phyloP scores from a whole-genome alignment of 2,329 filamentous ascomycete species.

The Colletotrichum endophyticum region DNA sequence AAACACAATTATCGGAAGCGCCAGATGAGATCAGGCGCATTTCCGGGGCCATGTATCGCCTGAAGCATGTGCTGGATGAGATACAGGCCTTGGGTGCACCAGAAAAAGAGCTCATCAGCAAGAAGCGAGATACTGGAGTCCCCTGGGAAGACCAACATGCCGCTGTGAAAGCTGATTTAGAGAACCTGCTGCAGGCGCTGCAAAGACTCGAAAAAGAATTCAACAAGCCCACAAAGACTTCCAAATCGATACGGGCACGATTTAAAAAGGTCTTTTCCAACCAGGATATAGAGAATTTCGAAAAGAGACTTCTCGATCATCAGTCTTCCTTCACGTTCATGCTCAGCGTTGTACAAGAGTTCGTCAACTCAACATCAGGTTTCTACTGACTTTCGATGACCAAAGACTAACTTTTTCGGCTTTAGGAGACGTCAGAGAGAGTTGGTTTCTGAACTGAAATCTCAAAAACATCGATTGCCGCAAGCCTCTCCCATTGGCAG shows the following conservation, averaged over 20 bases:
- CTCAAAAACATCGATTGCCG: neutral
- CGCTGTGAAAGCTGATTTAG: neutral
- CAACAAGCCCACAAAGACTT: neutral
- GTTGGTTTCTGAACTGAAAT: neutral
- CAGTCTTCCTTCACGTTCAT: neutral
- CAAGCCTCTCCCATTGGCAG: neutral
- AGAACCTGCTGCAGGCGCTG: neutral
- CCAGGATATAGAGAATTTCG: neutral
- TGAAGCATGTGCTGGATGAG: neutral
- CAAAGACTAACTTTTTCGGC: rapidly evolving
- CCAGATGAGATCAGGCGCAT: neutral
- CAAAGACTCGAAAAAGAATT: neutral
- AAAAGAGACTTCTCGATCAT: neutral
- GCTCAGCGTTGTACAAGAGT: neutral
- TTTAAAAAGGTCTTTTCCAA: neutral
- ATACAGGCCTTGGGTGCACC: neutral
- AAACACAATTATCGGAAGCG: neutral
- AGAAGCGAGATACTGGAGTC: neutral
- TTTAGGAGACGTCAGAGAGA: neutral
- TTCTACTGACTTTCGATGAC: neutral
- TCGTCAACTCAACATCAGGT: neutral
- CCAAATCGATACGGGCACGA: neutral
- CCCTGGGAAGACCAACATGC: neutral
- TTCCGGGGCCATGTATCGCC: neutral
- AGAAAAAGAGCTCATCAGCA: neutral